Percentiles rank a stretch among this genome's conserved stretches.
Evolutionary conservation across 192 early-diverging fungal species (phyloP).

Genomic region (Backusella tuberculispora): DNA sequence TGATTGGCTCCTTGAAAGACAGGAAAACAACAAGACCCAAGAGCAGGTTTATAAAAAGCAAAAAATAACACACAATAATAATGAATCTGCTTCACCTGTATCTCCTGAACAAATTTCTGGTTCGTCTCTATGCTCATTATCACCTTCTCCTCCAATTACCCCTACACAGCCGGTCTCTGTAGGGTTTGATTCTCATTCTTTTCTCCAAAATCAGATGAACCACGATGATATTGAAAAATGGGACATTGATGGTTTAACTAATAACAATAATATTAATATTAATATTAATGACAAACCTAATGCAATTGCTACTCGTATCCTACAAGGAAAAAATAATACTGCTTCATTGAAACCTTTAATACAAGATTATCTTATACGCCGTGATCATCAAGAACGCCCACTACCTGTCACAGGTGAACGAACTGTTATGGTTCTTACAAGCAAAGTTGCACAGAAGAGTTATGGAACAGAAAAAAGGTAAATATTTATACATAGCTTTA

Average conservation of each 20-base stretch:
- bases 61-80: not conserved
- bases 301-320: not conserved
- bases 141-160: constrained; percentile 37
- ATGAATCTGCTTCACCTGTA: not conserved
- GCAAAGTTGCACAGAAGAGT: constrained; percentile 89
- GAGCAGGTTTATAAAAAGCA: constrained; percentile 2
- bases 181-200: constrained; percentile 17
- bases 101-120: constrained; percentile 5
- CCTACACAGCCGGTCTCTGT: constrained; percentile 26
- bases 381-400: constrained; percentile 28
- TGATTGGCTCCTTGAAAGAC: constrained; percentile 12
- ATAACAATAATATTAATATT: not conserved
- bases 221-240: constrained; percentile 10
- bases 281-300: not conserved
- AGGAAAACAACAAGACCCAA: not conserved
- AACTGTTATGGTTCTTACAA: constrained; percentile 76
- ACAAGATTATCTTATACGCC: constrained; percentile 48
- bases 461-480: constrained; percentile 93
- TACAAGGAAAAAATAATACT: constrained; percentile 4
- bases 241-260: not conserved
- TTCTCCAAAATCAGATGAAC: constrained; percentile 1
- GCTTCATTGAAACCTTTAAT: constrained; percentile 40
- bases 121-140: constrained; percentile 13
- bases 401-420: constrained; percentile 48
- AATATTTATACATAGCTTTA: not conserved